Base-by-base conservation (phyloP, 2,329 filamentous ascomycete genomes). In the Drechslerella dactyloides region DNA sequence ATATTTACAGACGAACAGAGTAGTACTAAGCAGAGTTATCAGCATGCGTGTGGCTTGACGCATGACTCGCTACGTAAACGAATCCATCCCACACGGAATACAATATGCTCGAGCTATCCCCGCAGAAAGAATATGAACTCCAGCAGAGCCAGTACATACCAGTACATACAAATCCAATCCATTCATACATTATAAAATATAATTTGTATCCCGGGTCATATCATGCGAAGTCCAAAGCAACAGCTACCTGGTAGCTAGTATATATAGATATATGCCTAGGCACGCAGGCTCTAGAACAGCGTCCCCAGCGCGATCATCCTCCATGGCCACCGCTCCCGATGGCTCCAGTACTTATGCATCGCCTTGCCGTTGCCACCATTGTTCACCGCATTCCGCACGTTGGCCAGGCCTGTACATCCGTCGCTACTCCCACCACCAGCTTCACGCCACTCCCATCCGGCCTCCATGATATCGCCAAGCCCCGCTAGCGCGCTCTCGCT, bases 281-380 rank as follows among this genome's bases (percentile, higher is more conserved):
- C 5, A 35, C 3, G 8, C 27, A 33, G 27, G 27, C 27, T 33
- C 17, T 35, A 73, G 24, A 73, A 73, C 24, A 73, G 54, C 17
- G 61, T 73, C n/a, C 61, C 61, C 40, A 73, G 51, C 57, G 61
- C 19, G 42, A 73, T 66, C 62, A 65, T 73, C 69, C 62, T 73
- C 69, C 69, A 73, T 21, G 56, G 51, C 56, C 40, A 61, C 30
- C 69, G 56, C 17, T 73, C 69, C 11, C 51, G 66, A 59, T 73
- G 69, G 50, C 69, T 65, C 60, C 61, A 73, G 50, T 73, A 73
- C 57, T 73, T 73, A 57, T 73, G 60, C 60, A 66, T 65, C 30
- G 60, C 61, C 33, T 64, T 66, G 2, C 69, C 69, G 33, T 66
- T 70, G 6, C 66, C 66, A 1, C 66, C 66, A 13, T 73, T 73